Conservation (phyloP, 2,329 filamentous ascomycete species). For the Rugonectria rugulosa region DNA sequence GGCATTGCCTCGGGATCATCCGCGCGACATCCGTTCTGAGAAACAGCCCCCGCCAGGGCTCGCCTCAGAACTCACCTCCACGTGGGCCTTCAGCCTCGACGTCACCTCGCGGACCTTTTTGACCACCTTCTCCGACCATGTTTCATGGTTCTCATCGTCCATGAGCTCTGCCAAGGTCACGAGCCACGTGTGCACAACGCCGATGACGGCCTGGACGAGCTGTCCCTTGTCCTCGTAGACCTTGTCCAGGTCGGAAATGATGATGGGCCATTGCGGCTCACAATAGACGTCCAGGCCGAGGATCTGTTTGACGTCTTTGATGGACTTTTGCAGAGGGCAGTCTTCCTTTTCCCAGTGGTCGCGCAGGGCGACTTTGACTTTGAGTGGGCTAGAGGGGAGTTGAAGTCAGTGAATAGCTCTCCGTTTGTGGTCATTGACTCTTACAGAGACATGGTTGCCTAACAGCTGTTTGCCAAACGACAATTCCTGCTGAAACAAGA, state of each 20-base stretch:
- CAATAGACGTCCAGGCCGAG: constrained; percentile 51
- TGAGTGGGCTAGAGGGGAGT: constrained; percentile 48
- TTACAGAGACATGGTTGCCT: background rate
- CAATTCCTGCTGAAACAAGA: too few relatives aligned
- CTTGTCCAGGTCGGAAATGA: constrained; percentile 47
- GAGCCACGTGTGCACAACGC: constrained; percentile 49
- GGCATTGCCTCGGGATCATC: background rate
- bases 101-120: constrained; percentile 40
- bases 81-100: constrained; percentile 42
- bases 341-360: constrained; percentile 51
- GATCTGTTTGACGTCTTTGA: constrained; percentile 41
- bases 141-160: constrained; percentile 49
- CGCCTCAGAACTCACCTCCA: constrained; percentile 44
- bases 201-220: constrained; percentile 48
- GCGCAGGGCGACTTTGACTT: constrained; percentile 51
- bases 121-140: constrained; percentile 53
- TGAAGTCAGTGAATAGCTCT: too few relatives aligned
- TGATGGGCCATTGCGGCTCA: constrained; percentile 53
- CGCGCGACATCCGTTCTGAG: background rate
- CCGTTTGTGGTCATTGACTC: background rate
- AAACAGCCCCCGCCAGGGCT: background rate
- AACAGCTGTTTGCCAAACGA: too few relatives aligned
- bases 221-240: constrained; percentile 50
- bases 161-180: constrained; percentile 50
- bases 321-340: constrained; percentile 43